Evolutionary conservation across 805 yeast species (phyloP).

Genomic region (Candida morakotiae): DNA sequence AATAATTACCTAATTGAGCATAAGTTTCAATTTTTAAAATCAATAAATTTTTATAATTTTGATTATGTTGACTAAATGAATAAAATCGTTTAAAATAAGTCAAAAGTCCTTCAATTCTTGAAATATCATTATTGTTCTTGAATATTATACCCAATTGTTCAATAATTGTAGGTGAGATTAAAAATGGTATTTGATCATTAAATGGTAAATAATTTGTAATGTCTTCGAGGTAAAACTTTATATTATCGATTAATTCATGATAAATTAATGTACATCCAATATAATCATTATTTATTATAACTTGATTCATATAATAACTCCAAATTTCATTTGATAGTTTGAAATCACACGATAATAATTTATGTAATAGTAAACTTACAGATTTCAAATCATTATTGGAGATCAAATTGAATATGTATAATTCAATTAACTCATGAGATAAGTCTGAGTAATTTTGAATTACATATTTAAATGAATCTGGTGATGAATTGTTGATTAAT

Average conservation of each 20-base stretch:
- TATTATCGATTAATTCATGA: conserved; percentile 32
- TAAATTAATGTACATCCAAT: conserved; percentile 30
- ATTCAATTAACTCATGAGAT: conserved; percentile 17
- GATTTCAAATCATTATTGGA: conserved; percentile 17
- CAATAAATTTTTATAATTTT: conserved; percentile 22
- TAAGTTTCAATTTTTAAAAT: conserved; percentile 29
- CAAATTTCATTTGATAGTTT: conserved; percentile 30
- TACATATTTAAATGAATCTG: conserved; percentile 8
- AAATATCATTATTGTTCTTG: conserved; percentile 19
- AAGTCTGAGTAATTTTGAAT: conserved; percentile 3
- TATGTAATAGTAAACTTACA: conserved; percentile 23
- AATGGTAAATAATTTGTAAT: conserved; percentile 9
- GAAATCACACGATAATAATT: conserved; percentile 14
- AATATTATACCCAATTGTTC: conserved; percentile 26
- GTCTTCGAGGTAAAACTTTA: conserved; percentile 13
- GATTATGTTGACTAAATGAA: conserved; percentile 27
- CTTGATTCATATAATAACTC: conserved; percentile 24
- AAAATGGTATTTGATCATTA: conserved; percentile 26
- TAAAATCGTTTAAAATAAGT: conserved; percentile 36
- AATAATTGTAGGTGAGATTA: conserved; percentile 24
- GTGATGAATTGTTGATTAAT: neutral
- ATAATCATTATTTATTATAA: conserved; percentile 20
- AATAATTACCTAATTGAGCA: conserved; percentile 17
- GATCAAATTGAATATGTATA: conserved; percentile 18
- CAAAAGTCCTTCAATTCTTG: conserved; percentile 25